Conservation (phyloP, 768 basidiomycete species). For the Trametes gibbosa region DNA sequence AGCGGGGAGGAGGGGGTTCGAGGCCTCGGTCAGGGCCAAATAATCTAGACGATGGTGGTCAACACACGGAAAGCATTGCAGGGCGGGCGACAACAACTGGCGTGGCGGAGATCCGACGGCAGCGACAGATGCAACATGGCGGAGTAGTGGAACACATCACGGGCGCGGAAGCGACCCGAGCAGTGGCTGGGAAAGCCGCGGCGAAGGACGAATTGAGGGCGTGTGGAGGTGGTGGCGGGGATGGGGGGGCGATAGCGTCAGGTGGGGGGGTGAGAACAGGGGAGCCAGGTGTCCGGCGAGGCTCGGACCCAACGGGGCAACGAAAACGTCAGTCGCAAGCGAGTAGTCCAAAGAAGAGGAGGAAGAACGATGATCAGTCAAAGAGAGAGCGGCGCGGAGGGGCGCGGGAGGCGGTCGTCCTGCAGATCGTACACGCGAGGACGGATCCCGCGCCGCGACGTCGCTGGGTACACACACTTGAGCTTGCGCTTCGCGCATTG, state of each 20-base stretch:
- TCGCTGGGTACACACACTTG: constrained; percentile 67
- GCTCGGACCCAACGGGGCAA: constrained; percentile 14
- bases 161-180: neutral
- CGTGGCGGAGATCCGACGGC: neutral
- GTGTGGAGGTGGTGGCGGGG: constrained; percentile 13
- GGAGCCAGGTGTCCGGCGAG: constrained; percentile 6
- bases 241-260: constrained; percentile 18
- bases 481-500: constrained; percentile 72
- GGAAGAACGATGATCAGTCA: neutral
- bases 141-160: neutral
- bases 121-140: neutral
- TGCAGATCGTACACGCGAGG: constrained; percentile 20
- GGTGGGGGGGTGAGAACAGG: constrained; percentile 21
- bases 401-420: constrained; percentile 15
- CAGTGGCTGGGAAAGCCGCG: neutral
- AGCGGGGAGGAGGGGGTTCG: neutral
- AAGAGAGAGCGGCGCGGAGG: constrained; percentile 10
- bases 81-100: neutral
- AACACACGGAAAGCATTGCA: neutral
- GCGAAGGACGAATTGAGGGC: neutral
- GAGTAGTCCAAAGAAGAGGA: neutral
- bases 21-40: neutral
- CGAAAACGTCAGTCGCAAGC: neutral
- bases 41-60: neutral
- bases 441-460: constrained; percentile 58